Evolutionary conservation across 352 stramenopile genomes (phyloP).

Genomic region (Globisporangium apiculatum): DNA sequence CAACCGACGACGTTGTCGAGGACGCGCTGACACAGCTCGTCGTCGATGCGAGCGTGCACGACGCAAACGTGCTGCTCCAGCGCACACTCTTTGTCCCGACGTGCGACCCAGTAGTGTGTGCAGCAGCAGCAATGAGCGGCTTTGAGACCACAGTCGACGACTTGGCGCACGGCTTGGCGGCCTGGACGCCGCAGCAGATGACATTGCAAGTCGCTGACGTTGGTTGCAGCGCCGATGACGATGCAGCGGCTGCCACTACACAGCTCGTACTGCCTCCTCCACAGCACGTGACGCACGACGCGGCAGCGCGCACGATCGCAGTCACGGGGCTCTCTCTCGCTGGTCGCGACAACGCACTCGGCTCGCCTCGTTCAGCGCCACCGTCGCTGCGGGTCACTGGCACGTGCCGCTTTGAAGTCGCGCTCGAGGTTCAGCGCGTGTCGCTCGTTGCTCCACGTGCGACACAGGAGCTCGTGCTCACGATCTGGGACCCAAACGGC

Average conservation of each 20-base stretch:
- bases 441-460: slow-evolving; percentile 3
- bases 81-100: slow-evolving; percentile 4
- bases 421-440: slow-evolving; percentile 15
- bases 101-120: neutral
- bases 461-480: slow-evolving; percentile 8
- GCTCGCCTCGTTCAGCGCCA: neutral
- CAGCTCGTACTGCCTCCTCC: slow-evolving; percentile 4
- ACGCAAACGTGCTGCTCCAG: slow-evolving; percentile 12
- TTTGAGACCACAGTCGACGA: slow-evolving; percentile 7
- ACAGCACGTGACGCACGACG: slow-evolving; percentile 1
- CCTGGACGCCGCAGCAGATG: slow-evolving; percentile 4
- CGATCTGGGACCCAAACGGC: slow-evolving; percentile 8
- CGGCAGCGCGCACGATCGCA: neutral
- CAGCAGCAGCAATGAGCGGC: neutral
- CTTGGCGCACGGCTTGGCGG: slow-evolving; percentile 5
- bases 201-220: slow-evolving; percentile 4
- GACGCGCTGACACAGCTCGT: slow-evolving; percentile 2
- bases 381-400: slow-evolving; percentile 4
- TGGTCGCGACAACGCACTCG: neutral
- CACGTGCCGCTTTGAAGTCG: slow-evolving; percentile 6
- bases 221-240: neutral
- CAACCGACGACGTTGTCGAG: no score
- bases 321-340: slow-evolving; percentile 5
- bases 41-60: slow-evolving; percentile 11
- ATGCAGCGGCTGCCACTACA: neutral